These are phyloP conservation scores for Tolypocladium cylindrosporum DNA, from an alignment of 2,329 filamentous ascomycete genomes.

Conservation along the genomic window DNA sequence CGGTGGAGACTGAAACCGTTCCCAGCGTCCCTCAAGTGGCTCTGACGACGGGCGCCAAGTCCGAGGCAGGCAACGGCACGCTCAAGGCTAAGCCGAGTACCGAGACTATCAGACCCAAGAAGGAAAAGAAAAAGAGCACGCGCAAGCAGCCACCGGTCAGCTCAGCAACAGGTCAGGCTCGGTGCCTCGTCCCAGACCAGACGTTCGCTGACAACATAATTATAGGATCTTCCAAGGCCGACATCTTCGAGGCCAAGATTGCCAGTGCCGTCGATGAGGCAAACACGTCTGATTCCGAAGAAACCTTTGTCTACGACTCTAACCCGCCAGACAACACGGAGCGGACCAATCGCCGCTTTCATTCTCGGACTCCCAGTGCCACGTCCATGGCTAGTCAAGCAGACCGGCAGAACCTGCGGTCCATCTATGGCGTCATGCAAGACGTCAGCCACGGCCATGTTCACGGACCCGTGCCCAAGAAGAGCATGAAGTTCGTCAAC, in stretches of 20 bases:
- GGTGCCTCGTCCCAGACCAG: neutral
- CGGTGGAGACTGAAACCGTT: conserved; percentile 94
- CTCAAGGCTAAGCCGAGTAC: conserved; percentile 79
- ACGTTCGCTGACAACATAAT: neutral
- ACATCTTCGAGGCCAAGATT: conserved; percentile 96
- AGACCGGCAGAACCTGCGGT: conserved; percentile 49
- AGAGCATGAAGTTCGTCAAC: conserved; percentile 94
- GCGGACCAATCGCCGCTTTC: conserved; percentile 59
- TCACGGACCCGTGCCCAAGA: conserved; percentile 44
- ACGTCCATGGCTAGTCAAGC: conserved; percentile 71
- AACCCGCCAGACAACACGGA: conserved; percentile 68
- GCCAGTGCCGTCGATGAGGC: conserved; percentile 93
- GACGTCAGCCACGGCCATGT: conserved; percentile 24
- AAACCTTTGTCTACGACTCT: conserved; percentile 98
- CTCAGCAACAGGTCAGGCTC: conserved; percentile 59
- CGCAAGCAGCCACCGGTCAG: conserved; percentile 67
- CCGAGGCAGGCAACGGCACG: conserved; percentile 57
- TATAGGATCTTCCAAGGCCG: conserved; percentile 82
- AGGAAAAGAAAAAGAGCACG: conserved; percentile 73
- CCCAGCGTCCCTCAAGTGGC: conserved; percentile 79
- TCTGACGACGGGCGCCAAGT: conserved; percentile 54
- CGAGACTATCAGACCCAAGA: conserved; percentile 93
- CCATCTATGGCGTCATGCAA: conserved; percentile 60
- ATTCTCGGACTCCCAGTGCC: conserved; percentile 89
- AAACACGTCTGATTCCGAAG: conserved; percentile 92